Evolutionary conservation across 2,329 filamentous ascomycete species (phyloP).

Genomic region (Alternaria triticina): DNA sequence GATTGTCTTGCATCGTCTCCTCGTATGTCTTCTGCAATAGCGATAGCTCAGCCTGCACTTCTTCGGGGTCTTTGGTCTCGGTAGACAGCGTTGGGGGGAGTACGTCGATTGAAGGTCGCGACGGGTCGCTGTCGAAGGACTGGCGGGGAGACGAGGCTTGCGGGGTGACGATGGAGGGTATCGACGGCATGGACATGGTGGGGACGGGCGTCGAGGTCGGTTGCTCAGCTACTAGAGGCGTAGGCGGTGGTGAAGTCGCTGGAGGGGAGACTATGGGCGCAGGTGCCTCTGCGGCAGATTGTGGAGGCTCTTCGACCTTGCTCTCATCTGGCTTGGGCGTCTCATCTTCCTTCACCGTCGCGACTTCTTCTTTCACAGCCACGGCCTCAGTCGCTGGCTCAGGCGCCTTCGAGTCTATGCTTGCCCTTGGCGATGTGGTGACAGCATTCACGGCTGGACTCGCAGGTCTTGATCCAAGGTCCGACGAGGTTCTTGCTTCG

Average conservation of each 20-base stretch:
- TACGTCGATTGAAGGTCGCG: constrained; percentile 39
- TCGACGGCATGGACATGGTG: constrained; percentile 37
- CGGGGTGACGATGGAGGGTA: constrained; percentile 42
- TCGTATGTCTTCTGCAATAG: constrained; percentile 59
- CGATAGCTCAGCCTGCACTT: constrained; percentile 54
- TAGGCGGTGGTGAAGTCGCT: constrained; percentile 19
- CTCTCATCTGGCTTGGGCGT: constrained; percentile 17
- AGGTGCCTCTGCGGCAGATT: constrained; percentile 37
- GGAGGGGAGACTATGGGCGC: constrained; percentile 9
- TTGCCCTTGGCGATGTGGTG: constrained; percentile 51
- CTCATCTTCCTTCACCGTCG: constrained; percentile 21
- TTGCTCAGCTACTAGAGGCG: constrained; percentile 47
- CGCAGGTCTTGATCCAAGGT: constrained; percentile 59
- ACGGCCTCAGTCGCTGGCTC: constrained; percentile 26
- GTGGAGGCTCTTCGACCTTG: constrained; percentile 17
- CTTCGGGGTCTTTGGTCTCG: constrained; percentile 28
- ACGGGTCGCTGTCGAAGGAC: constrained; percentile 42
- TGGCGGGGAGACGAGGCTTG: constrained; percentile 37
- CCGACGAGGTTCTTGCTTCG: constrained; percentile 57
- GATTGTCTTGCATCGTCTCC: constrained; percentile 64
- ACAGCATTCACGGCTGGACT: constrained; percentile 51
- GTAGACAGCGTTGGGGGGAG: constrained; percentile 45
- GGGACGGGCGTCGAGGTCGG: constrained; percentile 31
- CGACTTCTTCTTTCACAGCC: constrained; percentile 3
- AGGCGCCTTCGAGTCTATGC: constrained; percentile 51